Evolutionary conservation across 192 early-diverging fungal genomes (phyloP).

Genomic region (Kickxella alabastrina): DNA sequence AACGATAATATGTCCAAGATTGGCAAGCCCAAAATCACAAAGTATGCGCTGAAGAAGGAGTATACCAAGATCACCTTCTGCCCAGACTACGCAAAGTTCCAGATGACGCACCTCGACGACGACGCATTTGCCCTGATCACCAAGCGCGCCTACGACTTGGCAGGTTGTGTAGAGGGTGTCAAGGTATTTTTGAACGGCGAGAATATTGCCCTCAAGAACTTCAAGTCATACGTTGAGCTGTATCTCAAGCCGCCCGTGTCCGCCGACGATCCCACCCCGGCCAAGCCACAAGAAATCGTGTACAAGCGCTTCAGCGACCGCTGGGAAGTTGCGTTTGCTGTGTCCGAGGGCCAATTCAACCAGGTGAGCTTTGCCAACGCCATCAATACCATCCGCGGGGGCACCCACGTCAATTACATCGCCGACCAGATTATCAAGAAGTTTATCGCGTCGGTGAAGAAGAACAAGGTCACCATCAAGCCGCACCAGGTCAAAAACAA

Average conservation of each 20-base stretch:
- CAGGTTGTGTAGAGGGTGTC: constrained; percentile 76
- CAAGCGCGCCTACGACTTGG: constrained; percentile 92
- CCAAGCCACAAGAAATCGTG: constrained; percentile 53
- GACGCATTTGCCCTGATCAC: constrained; percentile 84
- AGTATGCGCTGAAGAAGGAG: constrained; percentile 64
- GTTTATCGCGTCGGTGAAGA: constrained; percentile 67
- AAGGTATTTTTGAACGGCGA: constrained; percentile 86
- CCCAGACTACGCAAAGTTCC: constrained; percentile 88
- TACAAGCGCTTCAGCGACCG: constrained; percentile 75
- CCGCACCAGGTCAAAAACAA: constrained; percentile 84
- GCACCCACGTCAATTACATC: constrained; percentile 83
- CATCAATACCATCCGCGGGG: constrained; percentile 93
- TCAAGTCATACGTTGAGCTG: constrained; percentile 86
- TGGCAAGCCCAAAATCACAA: constrained; percentile 69
- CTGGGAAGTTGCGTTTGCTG: constrained; percentile 91
- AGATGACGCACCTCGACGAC: constrained; percentile 79
- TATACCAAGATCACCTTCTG: constrained; percentile 92
- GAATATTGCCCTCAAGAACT: constrained; percentile 76
- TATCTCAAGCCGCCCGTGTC: constrained; percentile 54
- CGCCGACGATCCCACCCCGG: constrained; percentile 14
- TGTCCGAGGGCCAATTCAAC: constrained; percentile 94
- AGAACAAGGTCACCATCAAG: constrained; percentile 70
- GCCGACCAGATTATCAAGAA: constrained; percentile 72
- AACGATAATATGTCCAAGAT: constrained; percentile 86
- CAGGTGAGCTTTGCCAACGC: constrained; percentile 97